phyloP scores from a whole-genome alignment of 345 rosid species.

The Lenwebbia sp. region DNA sequence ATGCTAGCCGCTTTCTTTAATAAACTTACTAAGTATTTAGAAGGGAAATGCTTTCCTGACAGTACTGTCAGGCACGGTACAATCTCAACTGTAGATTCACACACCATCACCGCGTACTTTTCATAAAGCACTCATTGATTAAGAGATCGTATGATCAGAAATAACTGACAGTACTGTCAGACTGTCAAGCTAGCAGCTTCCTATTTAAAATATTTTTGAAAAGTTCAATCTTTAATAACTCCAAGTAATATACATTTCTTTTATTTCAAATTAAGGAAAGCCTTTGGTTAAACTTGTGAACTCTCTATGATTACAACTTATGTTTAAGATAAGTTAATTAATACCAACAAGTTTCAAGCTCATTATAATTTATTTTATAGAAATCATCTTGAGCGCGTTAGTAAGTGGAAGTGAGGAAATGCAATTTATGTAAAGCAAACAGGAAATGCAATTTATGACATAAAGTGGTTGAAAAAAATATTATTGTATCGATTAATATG shows the following conservation, averaged over 20 bases:
- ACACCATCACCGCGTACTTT: too few relatives aligned
- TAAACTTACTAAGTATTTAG: too few relatives aligned
- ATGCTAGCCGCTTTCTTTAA: too few relatives aligned
- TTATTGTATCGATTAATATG: neutral
- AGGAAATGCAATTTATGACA: neutral
- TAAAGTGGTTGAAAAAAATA: neutral
- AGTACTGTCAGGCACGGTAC: too few relatives aligned
- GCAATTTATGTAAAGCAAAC: neutral
- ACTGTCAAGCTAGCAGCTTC: too few relatives aligned
- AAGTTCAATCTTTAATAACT: neutral
- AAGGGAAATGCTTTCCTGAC: too few relatives aligned
- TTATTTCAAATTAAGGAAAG: neutral
- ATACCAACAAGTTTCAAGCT: neutral
- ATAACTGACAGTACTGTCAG: too few relatives aligned
- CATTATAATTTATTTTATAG: neutral
- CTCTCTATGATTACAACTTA: neutral
- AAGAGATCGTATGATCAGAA: too few relatives aligned
- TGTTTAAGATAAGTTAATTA: neutral
- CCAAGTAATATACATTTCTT: neutral
- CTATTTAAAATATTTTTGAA: neutral
- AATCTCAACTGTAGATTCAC: too few relatives aligned
- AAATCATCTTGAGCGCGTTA: neutral
- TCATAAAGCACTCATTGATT: too few relatives aligned
- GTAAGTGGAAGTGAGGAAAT: neutral
- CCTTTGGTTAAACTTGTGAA: neutral